Conservation (phyloP, 257 asterid species). For the Primulina huaijiensis region DNA sequence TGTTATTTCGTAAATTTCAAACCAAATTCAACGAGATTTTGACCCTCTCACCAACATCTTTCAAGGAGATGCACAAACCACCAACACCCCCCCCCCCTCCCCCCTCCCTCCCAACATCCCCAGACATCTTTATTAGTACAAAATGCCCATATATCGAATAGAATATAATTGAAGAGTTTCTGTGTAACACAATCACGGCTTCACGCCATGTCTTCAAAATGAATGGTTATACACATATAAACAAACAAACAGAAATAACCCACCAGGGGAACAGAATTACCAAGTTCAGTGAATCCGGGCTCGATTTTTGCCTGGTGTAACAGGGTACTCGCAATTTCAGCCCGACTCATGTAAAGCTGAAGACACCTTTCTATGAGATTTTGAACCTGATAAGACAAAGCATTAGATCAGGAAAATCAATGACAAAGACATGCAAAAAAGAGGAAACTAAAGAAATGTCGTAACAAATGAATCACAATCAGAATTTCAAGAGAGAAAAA, state of each 20-base stretch:
- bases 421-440: neutral
- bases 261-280: constrained; percentile 35
- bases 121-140: neutral
- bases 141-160: neutral
- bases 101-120: neutral
- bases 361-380: constrained; percentile 95
- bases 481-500: neutral
- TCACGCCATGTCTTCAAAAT: neutral
- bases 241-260: neutral
- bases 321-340: constrained; percentile 75
- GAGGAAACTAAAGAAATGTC: neutral
- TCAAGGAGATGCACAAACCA: neutral
- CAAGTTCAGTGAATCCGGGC: constrained; percentile 93
- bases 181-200: neutral
- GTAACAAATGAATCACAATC: neutral
- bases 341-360: constrained; percentile 93
- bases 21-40: neutral
- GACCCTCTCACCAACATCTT: neutral
- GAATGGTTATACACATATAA: neutral
- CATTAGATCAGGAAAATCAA: constrained; percentile 13
- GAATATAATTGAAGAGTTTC: neutral
- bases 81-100: neutral
- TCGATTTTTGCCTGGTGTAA: constrained; percentile 80
- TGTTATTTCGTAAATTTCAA: neutral
- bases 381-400: constrained; percentile 57